These are phyloP conservation scores for Bruguiera gymnorhiza DNA, from an alignment of 345 rosid species.

Conservation along the genomic window DNA sequence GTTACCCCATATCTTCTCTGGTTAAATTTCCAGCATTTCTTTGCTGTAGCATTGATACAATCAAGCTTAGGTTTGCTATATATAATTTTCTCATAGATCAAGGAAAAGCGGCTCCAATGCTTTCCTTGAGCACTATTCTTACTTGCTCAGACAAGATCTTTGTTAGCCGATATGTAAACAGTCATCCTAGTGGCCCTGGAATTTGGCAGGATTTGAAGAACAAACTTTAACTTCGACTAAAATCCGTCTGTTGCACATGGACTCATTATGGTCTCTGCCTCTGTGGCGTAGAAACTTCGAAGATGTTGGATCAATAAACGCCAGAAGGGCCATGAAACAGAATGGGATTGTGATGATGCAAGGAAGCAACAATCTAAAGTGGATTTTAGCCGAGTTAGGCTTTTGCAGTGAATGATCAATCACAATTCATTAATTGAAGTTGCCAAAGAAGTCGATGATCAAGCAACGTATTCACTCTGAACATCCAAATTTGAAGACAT, in stretches of 20 bases:
- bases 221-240: slow-evolving; percentile 23
- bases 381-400: too few relatives aligned
- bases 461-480: too few relatives aligned
- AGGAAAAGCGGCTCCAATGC: slow-evolving; percentile 32
- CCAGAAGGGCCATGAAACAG: too few relatives aligned
- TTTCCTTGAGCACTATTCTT: slow-evolving; percentile 47
- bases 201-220: slow-evolving; percentile 60
- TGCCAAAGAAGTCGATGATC: too few relatives aligned
- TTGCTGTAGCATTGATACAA: slow-evolving; percentile 37
- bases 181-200: slow-evolving; percentile 57
- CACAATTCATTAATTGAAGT: too few relatives aligned
- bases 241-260: neutral
- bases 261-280: neutral
- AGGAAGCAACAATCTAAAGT: too few relatives aligned
- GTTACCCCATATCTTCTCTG: slow-evolving; percentile 52
- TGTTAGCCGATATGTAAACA: slow-evolving; percentile 38
- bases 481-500: too few relatives aligned
- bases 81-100: slow-evolving; percentile 63
- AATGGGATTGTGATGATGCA: too few relatives aligned
- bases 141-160: slow-evolving; percentile 41
- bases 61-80: slow-evolving; percentile 58
- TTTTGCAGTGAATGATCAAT: too few relatives aligned
- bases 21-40: slow-evolving; percentile 53
- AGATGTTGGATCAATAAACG: too few relatives aligned
- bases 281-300: neutral